Base-by-base conservation (phyloP, 2,329 filamentous ascomycete genomes). In the Tolypocladium album region DNA sequence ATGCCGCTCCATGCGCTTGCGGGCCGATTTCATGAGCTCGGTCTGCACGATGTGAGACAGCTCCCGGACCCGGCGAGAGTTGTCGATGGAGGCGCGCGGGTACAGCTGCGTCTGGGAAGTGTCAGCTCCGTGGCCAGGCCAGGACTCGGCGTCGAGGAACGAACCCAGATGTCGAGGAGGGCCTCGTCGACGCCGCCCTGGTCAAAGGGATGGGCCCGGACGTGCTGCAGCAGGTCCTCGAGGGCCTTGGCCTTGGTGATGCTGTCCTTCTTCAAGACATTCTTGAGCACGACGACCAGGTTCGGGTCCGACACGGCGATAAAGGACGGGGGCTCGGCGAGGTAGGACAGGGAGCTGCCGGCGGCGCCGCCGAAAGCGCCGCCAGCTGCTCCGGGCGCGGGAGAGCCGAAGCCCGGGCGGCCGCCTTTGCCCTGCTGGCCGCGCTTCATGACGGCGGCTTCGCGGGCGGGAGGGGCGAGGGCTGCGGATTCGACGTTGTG, bases 161-260 rank as follows among this genome's bases (percentile, higher is more conserved):
- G 66, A 62, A 93, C 90, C 93, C 93, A 97, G 69, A 89, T 88
- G 66, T 94, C 89, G 59, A 97, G 75, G n/a, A 97, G 76, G 13
- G 86, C 80, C 66, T 96, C 90, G 68, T 97, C 92, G 22, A 89
- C 77, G 39, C 86, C 87, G 34, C 81, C 77, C 59, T 79, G 67
- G 62, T 80, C 82, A 70, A 71, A 80, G 50, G 73, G 80, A 72
- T 78, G 82, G 15, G 75, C 73, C 64, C 81, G 79, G 45, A 90
- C 78, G 69, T 88, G 82, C 40, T 82, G 72, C 56, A 90, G 80
- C 24, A 99, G 75, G 58, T 97, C 93, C 67, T 97, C 92, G 36
- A 99, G 78, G 0, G 90, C 93, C 72, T 93, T 96, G 9, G 88
- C 82, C 71, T 96, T 96, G 43, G 94, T 99, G 13, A 86, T 96